Percentiles rank a stretch among this genome's conserved stretches.
Evolutionary conservation across 148 eudicot genomes (phyloP).

Genomic region (Nepenthes mirabilis): DNA sequence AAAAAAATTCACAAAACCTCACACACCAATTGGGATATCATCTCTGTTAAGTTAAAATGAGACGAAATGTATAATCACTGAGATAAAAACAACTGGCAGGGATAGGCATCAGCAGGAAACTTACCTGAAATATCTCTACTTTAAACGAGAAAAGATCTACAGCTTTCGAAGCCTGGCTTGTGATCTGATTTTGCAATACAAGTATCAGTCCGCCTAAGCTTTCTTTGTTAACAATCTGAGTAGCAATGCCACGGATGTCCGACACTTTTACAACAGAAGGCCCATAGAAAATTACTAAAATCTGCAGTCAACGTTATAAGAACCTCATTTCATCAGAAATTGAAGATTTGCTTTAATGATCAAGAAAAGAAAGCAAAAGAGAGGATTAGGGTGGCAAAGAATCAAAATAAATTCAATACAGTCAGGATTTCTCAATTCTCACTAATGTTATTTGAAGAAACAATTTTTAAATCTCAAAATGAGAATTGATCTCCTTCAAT

Average conservation of each 20-base stretch:
- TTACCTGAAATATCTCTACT: constrained; percentile 86
- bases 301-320: constrained; percentile 27
- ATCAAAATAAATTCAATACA: too few species aligned
- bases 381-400: too few species aligned
- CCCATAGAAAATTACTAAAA: constrained; percentile 56
- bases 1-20: too few species aligned
- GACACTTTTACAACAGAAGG: constrained; percentile 49
- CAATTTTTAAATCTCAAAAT: too few species aligned
- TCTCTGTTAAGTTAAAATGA: too few species aligned
- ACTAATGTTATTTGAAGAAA: too few species aligned
- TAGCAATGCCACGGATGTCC: constrained; percentile 33
- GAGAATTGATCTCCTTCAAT: too few species aligned
- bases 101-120: constrained; percentile 5
- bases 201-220: constrained; percentile 55
- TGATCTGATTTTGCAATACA: constrained; percentile 54
- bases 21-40: too few species aligned
- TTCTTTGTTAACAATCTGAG: constrained; percentile 51
- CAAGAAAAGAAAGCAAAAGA: too few species aligned
- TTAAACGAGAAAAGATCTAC: constrained; percentile 46
- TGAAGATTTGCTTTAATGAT: background rate
- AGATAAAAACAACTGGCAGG: background rate
- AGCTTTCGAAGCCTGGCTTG: constrained; percentile 65
- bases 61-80: background rate
- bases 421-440: too few species aligned
- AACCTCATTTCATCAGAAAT: background rate